phyloP scores from a whole-genome alignment of 257 asterid genomes.

The Lithospermum erythrorhizon region DNA sequence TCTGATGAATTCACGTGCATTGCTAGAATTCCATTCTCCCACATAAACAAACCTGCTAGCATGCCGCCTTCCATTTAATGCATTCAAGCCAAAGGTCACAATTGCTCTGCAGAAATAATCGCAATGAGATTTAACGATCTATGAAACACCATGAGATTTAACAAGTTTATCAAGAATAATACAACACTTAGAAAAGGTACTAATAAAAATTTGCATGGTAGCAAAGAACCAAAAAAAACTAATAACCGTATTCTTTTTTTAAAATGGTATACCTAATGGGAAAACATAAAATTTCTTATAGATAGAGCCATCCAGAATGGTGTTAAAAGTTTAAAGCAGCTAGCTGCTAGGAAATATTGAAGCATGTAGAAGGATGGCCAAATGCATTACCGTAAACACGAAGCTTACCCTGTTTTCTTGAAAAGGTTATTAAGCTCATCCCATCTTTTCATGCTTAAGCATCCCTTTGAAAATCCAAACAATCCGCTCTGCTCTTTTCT shows the following conservation, averaged over 20 bases:
- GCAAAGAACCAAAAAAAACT: too few species aligned
- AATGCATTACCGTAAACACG: not conserved
- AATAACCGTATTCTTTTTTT: too few species aligned
- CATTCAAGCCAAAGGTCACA: conserved; percentile 81
- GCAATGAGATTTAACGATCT: not conserved
- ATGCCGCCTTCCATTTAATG: conserved; percentile 66
- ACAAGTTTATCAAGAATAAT: too few species aligned
- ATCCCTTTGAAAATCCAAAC: conserved; percentile 89
- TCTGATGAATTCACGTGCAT: conserved; percentile 56
- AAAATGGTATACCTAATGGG: too few species aligned
- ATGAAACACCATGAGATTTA: not conserved
- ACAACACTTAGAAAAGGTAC: too few species aligned
- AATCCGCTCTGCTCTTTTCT: conserved; percentile 50
- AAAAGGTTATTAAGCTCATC: conserved; percentile 75
- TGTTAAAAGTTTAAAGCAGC: too few species aligned
- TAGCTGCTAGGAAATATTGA: not conserved
- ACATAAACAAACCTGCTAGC: conserved; percentile 40
- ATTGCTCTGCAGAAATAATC: conserved; percentile 41
- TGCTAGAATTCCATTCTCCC: conserved; percentile 74
- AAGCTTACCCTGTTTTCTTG: conserved; percentile 64
- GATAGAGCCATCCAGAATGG: too few species aligned
- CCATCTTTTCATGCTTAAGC: conserved; percentile 81
- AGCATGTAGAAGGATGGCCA: not conserved
- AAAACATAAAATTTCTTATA: too few species aligned
- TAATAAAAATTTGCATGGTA: too few species aligned